Conservation (phyloP, 352 stramenopile genomes). For the Phytophthora syringae region DNA sequence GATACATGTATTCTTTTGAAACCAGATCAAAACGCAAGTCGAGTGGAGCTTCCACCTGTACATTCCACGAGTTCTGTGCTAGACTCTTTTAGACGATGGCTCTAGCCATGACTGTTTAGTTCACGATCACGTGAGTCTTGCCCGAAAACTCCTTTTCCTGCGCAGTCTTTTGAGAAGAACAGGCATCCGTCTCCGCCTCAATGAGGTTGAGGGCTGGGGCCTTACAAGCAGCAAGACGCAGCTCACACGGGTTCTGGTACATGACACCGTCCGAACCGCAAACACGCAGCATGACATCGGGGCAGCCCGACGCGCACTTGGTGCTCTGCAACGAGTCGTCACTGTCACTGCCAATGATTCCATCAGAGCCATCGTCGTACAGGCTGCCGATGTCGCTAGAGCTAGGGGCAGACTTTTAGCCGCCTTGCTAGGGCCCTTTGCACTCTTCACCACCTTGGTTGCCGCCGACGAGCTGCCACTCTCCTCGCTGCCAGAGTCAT, state of each 20-base stretch:
- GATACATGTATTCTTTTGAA: too few relatives aligned
- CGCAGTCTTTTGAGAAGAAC: slow-evolving; percentile 5
- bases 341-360: slow-evolving; percentile 19
- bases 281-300: slow-evolving; percentile 28
- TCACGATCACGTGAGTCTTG: neutral
- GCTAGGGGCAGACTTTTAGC: slow-evolving; percentile 5
- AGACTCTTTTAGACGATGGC: too few relatives aligned
- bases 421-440: slow-evolving; percentile 9
- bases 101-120: neutral
- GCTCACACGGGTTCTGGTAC: slow-evolving; percentile 40
- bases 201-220: slow-evolving; percentile 20
- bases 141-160: neutral
- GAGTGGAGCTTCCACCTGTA: too few relatives aligned
- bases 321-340: neutral
- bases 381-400: slow-evolving; percentile 13
- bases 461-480: neutral
- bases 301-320: slow-evolving; percentile 27
- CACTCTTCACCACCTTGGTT: slow-evolving; percentile 12
- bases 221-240: slow-evolving; percentile 24
- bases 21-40: too few relatives aligned
- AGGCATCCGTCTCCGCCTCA: slow-evolving; percentile 9
- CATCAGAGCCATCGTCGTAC: slow-evolving; percentile 27
- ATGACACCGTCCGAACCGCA: slow-evolving; percentile 44
- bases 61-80: too few relatives aligned
- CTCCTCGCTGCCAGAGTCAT: slow-evolving; percentile 9